Evolutionary conservation across 139 green algal species (phyloP).

Genomic region (Nannochloris sp.): DNA sequence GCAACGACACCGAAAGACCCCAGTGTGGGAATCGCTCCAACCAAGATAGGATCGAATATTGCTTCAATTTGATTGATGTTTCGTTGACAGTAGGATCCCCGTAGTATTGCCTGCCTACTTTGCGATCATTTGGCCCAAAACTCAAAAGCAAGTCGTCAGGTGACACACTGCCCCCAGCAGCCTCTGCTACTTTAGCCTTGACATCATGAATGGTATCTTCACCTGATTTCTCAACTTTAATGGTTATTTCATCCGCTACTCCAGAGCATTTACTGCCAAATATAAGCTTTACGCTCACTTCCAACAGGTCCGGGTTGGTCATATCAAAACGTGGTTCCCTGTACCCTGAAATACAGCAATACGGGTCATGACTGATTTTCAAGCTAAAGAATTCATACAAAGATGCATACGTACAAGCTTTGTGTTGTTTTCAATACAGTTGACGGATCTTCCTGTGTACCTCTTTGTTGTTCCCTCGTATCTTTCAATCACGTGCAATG

Average conservation of each 20-base stretch:
- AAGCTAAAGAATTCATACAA: no score
- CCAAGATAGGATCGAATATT: slow-evolving; percentile 33
- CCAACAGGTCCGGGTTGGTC: not conserved
- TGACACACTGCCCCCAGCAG: slow-evolving; percentile 18
- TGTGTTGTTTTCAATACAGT: no score
- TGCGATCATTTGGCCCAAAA: slow-evolving; percentile 33
- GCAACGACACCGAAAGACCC: slow-evolving; percentile 17
- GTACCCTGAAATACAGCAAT: no score
- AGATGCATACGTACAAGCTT: no score
- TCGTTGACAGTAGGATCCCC: slow-evolving; percentile 37
- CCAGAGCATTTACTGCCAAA: slow-evolving; percentile 10
- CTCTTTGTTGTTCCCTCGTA: no score
- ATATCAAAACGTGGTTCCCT: not conserved
- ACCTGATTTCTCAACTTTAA: not conserved
- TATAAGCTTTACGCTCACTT: slow-evolving; percentile 13
- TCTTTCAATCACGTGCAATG: no score
- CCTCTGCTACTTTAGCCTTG: slow-evolving; percentile 26
- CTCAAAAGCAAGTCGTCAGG: slow-evolving; percentile 27
- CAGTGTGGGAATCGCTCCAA: slow-evolving; percentile 37
- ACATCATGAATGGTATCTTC: slow-evolving; percentile 18
- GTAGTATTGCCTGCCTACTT: slow-evolving; percentile 31
- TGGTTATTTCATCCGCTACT: not conserved
- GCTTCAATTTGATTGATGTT: slow-evolving; percentile 11
- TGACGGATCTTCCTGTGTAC: no score
- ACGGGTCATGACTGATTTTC: no score